Conservation (phyloP, 331 rosid genomes). For the Spiraea crenata region DNA sequence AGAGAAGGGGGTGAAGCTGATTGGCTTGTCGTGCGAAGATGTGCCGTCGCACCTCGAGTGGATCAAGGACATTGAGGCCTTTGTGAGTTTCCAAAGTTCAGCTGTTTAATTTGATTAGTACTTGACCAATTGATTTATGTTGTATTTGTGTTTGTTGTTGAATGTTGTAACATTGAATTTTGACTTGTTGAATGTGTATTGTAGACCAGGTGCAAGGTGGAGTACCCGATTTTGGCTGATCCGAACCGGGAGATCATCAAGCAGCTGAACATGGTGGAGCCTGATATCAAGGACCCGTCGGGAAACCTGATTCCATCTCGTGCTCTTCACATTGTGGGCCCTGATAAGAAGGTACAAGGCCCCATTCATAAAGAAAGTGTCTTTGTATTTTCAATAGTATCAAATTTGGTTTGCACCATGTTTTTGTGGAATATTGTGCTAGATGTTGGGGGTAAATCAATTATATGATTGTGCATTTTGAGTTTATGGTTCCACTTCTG, state of each 20-base stretch:
- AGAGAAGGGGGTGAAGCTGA: constrained; percentile 55
- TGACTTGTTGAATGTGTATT: no score
- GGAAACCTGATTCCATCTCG: constrained; percentile 61
- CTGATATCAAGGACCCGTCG: constrained; percentile 53
- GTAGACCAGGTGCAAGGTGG: constrained; percentile 59
- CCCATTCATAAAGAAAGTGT: neutral
- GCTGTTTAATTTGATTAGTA: neutral
- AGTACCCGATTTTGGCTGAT: constrained; percentile 62
- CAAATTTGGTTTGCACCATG: no score
- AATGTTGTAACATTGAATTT: no score
- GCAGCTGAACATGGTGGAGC: constrained; percentile 83
- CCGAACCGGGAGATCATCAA: constrained; percentile 58
- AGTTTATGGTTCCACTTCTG: no score
- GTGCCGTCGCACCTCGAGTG: constrained; percentile 58
- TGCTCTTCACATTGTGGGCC: constrained; percentile 71
- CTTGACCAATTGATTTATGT: constrained; percentile 3
- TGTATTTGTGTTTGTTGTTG: no score
- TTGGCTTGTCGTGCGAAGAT: constrained; percentile 82
- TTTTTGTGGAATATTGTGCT: no score
- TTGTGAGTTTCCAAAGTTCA: constrained; percentile 1
- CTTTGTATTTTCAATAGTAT: no score
- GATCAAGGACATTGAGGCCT: constrained; percentile 86
- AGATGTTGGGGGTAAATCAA: no score
- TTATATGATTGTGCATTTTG: no score
- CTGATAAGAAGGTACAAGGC: constrained; percentile 46